These are phyloP conservation scores for Nepenthes mirabilis DNA, from an alignment of 148 eudicot genomes.

Conservation along the genomic window DNA sequence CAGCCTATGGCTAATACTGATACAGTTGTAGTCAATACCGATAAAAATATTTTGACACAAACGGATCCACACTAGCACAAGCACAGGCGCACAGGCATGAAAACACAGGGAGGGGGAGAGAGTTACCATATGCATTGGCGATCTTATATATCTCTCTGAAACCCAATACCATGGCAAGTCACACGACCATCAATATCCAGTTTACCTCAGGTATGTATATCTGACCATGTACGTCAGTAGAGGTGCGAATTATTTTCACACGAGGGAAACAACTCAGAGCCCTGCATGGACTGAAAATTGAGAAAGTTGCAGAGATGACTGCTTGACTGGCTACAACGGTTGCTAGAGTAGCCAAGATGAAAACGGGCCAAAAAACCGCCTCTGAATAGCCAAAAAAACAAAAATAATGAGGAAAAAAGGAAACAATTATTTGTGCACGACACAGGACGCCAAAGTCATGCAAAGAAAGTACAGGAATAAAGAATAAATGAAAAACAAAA, in stretches of 20 bases:
- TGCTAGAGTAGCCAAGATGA: conserved; percentile 47
- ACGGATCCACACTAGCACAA: too few species aligned
- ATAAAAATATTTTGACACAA: too few species aligned
- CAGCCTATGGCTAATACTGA: too few species aligned
- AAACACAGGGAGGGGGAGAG: too few species aligned
- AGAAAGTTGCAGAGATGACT: conserved; percentile 53
- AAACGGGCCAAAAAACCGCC: conserved; percentile 51
- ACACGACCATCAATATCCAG: conserved; percentile 55
- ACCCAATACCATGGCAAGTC: conserved; percentile 51
- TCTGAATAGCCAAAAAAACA: conserved; percentile 15
- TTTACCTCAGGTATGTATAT: conserved; percentile 63
- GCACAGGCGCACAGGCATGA: too few species aligned
- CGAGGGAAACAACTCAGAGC: conserved; percentile 52
- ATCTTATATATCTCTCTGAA: conserved; percentile 47
- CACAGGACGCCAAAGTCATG: too few species aligned
- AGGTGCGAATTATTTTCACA: conserved; percentile 57
- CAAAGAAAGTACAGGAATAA: too few species aligned
- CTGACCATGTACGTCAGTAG: conserved; percentile 53
- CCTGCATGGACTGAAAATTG: conserved; percentile 50
- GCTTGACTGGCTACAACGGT: conserved; percentile 68
- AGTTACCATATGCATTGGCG: conserved; percentile 57
- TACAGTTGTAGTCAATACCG: too few species aligned
- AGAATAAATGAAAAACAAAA: too few species aligned
- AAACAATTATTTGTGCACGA: too few species aligned
- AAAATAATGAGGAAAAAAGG: too few species aligned